Percentiles rank a stretch among this genome's conserved stretches.
Evolutionary conservation across 2,329 filamentous ascomycete species (phyloP).

Genomic region (Colletotrichum gloeosporioides): DNA sequence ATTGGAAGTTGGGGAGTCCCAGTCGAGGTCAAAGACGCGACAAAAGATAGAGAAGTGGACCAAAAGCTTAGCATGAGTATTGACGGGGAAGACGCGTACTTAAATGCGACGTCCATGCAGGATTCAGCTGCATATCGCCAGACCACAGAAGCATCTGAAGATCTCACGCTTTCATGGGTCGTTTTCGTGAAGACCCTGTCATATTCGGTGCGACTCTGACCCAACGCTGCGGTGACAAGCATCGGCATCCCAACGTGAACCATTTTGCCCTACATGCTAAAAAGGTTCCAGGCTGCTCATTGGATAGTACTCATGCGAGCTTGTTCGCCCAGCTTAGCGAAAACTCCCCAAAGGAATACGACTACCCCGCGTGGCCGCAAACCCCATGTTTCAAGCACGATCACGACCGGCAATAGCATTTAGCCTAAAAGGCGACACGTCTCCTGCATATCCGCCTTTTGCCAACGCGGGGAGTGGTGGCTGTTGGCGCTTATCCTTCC

Average conservation of each 20-base stretch:
- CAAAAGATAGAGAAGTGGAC: background rate
- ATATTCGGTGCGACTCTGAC: background rate
- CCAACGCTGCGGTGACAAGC: background rate
- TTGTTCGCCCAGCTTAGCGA: background rate
- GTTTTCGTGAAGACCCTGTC: background rate
- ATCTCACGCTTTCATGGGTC: background rate
- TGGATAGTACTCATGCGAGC: background rate
- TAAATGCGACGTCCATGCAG: background rate
- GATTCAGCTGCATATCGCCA: background rate
- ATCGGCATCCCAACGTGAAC: background rate
- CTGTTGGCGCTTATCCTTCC: background rate
- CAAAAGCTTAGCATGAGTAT: background rate
- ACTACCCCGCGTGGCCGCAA: constrained; percentile 12
- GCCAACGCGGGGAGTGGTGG: background rate
- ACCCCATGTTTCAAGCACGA: background rate
- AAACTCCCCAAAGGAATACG: background rate
- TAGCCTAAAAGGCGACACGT: constrained; percentile 1
- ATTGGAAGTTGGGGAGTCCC: background rate
- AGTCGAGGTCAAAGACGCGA: background rate
- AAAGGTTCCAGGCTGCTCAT: accelerated
- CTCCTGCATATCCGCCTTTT: background rate
- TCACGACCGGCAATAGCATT: constrained; percentile 12
- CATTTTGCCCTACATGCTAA: background rate
- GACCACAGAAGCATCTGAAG: background rate
- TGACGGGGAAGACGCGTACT: background rate